Conservation (phyloP, 148 eudicot genomes). For the Vaccinium vitisidaea region DNA sequence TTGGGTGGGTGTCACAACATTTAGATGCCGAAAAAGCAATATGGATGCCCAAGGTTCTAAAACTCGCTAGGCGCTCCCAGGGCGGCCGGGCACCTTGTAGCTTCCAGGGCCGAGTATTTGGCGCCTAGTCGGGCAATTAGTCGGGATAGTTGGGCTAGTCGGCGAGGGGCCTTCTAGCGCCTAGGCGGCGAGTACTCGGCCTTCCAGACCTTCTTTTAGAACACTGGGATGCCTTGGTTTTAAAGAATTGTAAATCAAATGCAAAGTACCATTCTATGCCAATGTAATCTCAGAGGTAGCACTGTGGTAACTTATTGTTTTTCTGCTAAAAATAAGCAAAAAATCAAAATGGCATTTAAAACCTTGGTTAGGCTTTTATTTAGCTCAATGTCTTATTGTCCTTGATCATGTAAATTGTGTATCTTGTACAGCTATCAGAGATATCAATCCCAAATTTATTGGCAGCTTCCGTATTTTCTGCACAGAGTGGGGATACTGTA, state of each 20-base stretch:
- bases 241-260: neutral
- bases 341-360: neutral
- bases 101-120: no score
- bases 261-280: no score
- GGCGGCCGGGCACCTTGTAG: no score
- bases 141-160: no score
- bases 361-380: neutral
- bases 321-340: neutral
- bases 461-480: conserved; percentile 52
- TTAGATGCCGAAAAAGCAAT: neutral
- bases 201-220: no score
- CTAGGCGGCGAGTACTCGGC: no score
- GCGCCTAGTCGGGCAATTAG: no score
- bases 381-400: neutral
- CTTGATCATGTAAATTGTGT: neutral
- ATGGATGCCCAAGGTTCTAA: neutral
- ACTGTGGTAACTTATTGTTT: no score
- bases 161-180: no score
- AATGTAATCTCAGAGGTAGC: no score
- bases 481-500: conserved; percentile 38
- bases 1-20: neutral
- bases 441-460: conserved; percentile 51
- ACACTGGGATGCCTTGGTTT: neutral
- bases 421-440: conserved; percentile 40
- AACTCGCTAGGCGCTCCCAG: no score